Percentiles rank a stretch among this genome's conserved stretches.
These are phyloP conservation scores for Thermomucor indicae-seudaticae DNA, from an alignment of 371 early-diverging fungal species.

Conservation along the genomic window DNA sequence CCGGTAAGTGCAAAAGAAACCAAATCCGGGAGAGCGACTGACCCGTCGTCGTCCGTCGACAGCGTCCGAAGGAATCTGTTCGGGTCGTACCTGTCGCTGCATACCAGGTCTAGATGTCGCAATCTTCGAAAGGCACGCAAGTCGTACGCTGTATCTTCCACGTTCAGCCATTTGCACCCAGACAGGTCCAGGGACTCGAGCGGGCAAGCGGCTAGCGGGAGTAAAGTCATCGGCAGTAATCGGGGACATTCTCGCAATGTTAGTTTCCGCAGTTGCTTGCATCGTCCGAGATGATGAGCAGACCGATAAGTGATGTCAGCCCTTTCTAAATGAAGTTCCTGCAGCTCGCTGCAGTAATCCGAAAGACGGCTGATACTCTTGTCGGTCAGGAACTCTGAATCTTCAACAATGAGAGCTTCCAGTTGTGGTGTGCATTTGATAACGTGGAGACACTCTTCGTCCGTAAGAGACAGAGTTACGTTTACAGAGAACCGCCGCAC, in stretches of 20 bases:
- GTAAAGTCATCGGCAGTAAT: slow-evolving; percentile 21
- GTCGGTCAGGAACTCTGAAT: slow-evolving; percentile 30
- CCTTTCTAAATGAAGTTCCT: slow-evolving; percentile 21
- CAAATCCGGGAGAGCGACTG: slow-evolving; percentile 15
- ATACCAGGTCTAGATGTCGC: slow-evolving; percentile 33
- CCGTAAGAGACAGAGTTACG: slow-evolving; percentile 1
- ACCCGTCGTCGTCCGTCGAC: neutral
- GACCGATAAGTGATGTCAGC: slow-evolving; percentile 33
- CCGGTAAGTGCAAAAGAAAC: slow-evolving; percentile 35
- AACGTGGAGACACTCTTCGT: slow-evolving; percentile 21
- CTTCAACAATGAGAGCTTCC: slow-evolving; percentile 22
- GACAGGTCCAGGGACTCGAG: slow-evolving; percentile 34
- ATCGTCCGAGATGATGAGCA: slow-evolving; percentile 28
- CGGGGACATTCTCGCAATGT: slow-evolving; percentile 23
- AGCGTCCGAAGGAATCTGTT: slow-evolving; percentile 14
- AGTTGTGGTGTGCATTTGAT: slow-evolving; percentile 25
- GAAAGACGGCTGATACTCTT: slow-evolving; percentile 26
- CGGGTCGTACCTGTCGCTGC: slow-evolving; percentile 17
- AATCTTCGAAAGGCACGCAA: slow-evolving; percentile 19
- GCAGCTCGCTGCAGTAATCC: slow-evolving; percentile 19
- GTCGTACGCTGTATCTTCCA: slow-evolving; percentile 38
- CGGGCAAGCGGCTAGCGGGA: slow-evolving; percentile 29
- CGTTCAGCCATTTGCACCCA: slow-evolving; percentile 38
- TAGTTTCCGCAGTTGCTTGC: slow-evolving; percentile 17
- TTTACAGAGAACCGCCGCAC: slow-evolving; percentile 10